Evolutionary conservation across 192 early-diverging fungal genomes (phyloP).

Genomic region (Spinellus fusiger): DNA sequence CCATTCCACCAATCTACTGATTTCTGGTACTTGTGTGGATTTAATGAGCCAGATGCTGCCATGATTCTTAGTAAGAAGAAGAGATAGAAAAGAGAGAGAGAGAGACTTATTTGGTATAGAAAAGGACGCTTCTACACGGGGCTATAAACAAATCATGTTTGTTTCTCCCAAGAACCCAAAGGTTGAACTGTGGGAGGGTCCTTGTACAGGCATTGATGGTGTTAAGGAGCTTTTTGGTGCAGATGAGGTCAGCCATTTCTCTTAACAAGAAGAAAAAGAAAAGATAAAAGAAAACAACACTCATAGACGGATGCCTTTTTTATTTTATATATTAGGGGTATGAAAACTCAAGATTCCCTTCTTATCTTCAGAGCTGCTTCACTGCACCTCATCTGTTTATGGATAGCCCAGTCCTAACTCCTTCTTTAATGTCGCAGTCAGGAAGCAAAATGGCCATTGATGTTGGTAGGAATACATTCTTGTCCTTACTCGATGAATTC

Average conservation of each 20-base stretch:
- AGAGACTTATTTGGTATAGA: conserved; percentile 18
- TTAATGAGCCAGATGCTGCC: conserved; percentile 88
- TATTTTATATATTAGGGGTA: conserved; percentile 15
- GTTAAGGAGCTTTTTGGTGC: conserved; percentile 75
- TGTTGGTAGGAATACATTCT: conserved; percentile 10
- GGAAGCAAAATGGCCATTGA: conserved; percentile 4
- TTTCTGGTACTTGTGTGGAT: conserved; percentile 79
- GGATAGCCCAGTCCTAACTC: conserved; percentile 12
- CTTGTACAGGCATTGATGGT: conserved; percentile 74
- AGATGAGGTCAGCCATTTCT: conserved; percentile 55
- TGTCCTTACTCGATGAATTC: not conserved
- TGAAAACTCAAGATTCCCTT: conserved; percentile 19
- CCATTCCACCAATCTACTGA: conserved; percentile 92
- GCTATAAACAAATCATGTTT: conserved; percentile 84
- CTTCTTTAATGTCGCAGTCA: conserved; percentile 5
- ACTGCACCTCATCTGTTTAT: conserved; percentile 20
- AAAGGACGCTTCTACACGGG: conserved; percentile 46
- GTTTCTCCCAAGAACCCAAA: conserved; percentile 68
- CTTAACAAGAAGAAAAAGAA: not conserved
- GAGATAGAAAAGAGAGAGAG: not conserved
- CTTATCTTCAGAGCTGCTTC: conserved; percentile 9
- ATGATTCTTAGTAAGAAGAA: conserved; percentile 54
- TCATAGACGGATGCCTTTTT: not conserved
- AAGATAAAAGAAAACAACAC: too few species aligned
- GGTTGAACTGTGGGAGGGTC: conserved; percentile 90